Evolutionary conservation across 2,329 filamentous ascomycete species (phyloP).

Genomic region (Scolecobasidium constrictum): DNA sequence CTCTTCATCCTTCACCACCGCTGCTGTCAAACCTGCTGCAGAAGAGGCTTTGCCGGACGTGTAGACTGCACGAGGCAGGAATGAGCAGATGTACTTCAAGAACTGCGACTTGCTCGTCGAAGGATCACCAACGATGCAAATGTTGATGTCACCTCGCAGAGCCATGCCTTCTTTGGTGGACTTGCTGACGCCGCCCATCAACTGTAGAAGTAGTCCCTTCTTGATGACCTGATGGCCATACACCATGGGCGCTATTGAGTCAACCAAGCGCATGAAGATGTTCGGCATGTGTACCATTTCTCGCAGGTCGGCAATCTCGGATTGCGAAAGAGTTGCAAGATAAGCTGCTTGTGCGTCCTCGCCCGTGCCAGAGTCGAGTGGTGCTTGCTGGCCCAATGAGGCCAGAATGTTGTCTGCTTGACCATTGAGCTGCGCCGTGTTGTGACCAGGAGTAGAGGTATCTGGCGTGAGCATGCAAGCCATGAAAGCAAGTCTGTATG

Average conservation of each 20-base stretch:
- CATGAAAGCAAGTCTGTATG: slow-evolving; percentile 92
- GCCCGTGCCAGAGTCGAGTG: slow-evolving; percentile 42
- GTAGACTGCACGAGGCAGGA: slow-evolving; percentile 93
- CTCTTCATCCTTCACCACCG: slow-evolving; percentile 95
- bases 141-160: slow-evolving; percentile 93
- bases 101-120: slow-evolving; percentile 98
- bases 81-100: slow-evolving; percentile 81
- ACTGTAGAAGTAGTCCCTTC: slow-evolving; percentile 85
- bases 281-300: slow-evolving; percentile 91
- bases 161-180: slow-evolving; percentile 89
- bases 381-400: slow-evolving; percentile 63
- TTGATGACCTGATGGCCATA: slow-evolving; percentile 97
- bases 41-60: slow-evolving; percentile 97
- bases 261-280: slow-evolving; percentile 85
- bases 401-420: slow-evolving; percentile 77
- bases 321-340: slow-evolving; percentile 69
- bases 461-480: slow-evolving; percentile 94
- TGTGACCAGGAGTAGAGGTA: slow-evolving; percentile 66
- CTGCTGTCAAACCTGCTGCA: slow-evolving; percentile 91
- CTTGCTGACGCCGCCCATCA: slow-evolving; percentile 94
- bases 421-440: slow-evolving; percentile 56
- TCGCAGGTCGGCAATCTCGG: slow-evolving; percentile 85
- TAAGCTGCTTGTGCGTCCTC: slow-evolving; percentile 69
- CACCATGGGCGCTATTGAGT: slow-evolving; percentile 91
- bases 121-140: slow-evolving; percentile 94